A percentile compares a stretch with the other conserved stretches of the same genome.
Evolutionary conservation across 1,284 basidiomycete genomes (phyloP).

Genomic region (Microbotryum lychnidis-dioicae): DNA sequence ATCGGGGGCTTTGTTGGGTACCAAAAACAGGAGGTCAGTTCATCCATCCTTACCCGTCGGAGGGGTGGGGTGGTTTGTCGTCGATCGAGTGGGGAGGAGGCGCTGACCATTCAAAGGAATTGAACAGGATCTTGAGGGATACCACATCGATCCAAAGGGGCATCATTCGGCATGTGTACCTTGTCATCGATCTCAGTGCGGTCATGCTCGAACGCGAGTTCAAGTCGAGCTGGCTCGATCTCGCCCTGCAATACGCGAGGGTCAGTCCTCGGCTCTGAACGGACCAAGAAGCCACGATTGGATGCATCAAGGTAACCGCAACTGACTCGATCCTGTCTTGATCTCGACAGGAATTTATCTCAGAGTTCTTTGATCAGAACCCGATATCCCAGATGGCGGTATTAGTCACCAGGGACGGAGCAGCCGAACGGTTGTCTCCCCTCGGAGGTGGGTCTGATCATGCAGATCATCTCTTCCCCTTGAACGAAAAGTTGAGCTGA

Average conservation of each 20-base stretch:
- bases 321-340: background rate
- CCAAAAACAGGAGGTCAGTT: slow-evolving; percentile 67
- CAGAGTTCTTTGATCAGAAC: slow-evolving; percentile 99
- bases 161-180: slow-evolving; percentile 89
- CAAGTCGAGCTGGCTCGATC: slow-evolving; percentile 82
- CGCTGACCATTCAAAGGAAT: background rate
- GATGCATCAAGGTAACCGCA: background rate
- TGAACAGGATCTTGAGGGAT: slow-evolving; percentile 51
- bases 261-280: slow-evolving; percentile 5
- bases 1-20: slow-evolving; percentile 74
- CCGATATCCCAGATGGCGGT: slow-evolving; percentile 93
- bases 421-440: slow-evolving; percentile 76
- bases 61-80: background rate
- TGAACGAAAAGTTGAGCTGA: background rate
- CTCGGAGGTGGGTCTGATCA: slow-evolving; percentile 62
- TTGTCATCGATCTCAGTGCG: slow-evolving; percentile 79
- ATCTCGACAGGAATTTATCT: slow-evolving; percentile 58
- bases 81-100: slow-evolving; percentile 42
- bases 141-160: slow-evolving; percentile 80
- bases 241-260: slow-evolving; percentile 77
- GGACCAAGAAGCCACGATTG: background rate
- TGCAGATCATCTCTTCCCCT: background rate
- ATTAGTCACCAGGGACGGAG: slow-evolving; percentile 79
- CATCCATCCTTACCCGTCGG: slow-evolving; percentile 6
- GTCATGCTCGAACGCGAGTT: slow-evolving; percentile 95